A percentile compares a stretch with the other conserved stretches of the same genome.
These are phyloP conservation scores for Colletotrichum falcatum DNA, from an alignment of 2,329 filamentous ascomycete genomes.

Conservation along the genomic window DNA sequence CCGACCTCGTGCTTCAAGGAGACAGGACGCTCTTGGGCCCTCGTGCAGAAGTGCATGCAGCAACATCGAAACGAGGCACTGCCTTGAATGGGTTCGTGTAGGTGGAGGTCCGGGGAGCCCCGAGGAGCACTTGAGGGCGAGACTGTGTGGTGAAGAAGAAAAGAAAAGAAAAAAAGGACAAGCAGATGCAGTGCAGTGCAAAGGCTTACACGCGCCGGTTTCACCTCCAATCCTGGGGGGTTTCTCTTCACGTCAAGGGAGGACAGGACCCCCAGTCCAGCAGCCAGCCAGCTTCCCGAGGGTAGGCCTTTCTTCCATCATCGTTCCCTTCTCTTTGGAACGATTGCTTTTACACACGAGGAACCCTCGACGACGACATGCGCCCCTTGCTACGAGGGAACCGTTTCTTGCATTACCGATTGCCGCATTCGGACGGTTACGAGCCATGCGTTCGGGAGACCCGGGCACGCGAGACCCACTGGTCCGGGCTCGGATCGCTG, in stretches of 20 bases:
- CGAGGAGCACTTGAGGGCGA: background rate
- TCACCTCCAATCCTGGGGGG: background rate
- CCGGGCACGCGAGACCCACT: slow-evolving; percentile 6
- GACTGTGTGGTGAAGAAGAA: background rate
- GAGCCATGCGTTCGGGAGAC: slow-evolving; percentile 26
- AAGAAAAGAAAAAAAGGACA: background rate
- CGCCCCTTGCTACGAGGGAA: background rate
- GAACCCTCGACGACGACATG: background rate
- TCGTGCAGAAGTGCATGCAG: slow-evolving; percentile 19
- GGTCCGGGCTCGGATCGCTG: background rate
- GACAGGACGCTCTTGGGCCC: slow-evolving; percentile 16
- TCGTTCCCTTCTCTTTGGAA: background rate
- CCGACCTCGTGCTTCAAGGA: slow-evolving; percentile 23
- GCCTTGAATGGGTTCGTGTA: slow-evolving; percentile 15
- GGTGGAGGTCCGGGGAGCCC: slow-evolving; percentile 19
- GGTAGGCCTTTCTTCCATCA: too few relatives aligned
- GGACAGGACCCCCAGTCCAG: background rate
- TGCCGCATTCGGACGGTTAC: slow-evolving; percentile 27
- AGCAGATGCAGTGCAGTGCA: background rate
- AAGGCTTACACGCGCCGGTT: background rate
- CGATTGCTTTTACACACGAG: background rate
- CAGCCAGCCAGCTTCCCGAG: too few relatives aligned
- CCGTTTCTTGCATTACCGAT: background rate
- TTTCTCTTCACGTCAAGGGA: background rate
- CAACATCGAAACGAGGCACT: slow-evolving; percentile 21